Conservation (phyloP, 768 basidiomycete genomes). For the Neoboletus magnificus region DNA sequence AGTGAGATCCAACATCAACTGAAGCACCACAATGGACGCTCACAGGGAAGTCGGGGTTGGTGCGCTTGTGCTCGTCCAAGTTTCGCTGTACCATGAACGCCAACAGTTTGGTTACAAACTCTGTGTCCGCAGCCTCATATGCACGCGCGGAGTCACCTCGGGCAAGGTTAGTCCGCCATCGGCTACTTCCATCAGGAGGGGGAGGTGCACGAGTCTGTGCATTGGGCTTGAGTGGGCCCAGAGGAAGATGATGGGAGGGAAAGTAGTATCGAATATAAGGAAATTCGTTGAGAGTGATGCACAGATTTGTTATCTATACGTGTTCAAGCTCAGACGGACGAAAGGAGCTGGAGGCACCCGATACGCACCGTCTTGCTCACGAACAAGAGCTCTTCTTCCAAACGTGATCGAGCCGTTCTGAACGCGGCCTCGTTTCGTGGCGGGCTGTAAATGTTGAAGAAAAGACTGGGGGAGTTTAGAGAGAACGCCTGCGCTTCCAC, state of each 20-base stretch:
- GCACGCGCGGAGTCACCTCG: slow-evolving; percentile 67
- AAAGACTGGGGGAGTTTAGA: slow-evolving; percentile 68
- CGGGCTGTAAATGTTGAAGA: slow-evolving; percentile 89
- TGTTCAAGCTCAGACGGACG: slow-evolving; percentile 1
- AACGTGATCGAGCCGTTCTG: slow-evolving; percentile 63
- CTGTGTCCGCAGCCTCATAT: slow-evolving; percentile 66
- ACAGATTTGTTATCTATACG: slow-evolving; percentile 77
- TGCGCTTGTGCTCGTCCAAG: slow-evolving; percentile 83
- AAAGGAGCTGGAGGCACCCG: not conserved
- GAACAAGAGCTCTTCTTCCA: slow-evolving; percentile 86
- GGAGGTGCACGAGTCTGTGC: slow-evolving; percentile 62
- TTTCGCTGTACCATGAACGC: slow-evolving; percentile 82
- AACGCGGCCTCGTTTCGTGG: slow-evolving; percentile 68
- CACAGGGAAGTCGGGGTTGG: slow-evolving; percentile 86
- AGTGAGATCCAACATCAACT: slow-evolving; percentile 1
- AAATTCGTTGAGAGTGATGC: slow-evolving; percentile 87
- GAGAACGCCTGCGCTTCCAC: slow-evolving; percentile 86
- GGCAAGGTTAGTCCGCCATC: slow-evolving; percentile 82
- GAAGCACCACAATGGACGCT: slow-evolving; percentile 27
- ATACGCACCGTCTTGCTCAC: slow-evolving; percentile 57
- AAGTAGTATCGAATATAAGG: slow-evolving; percentile 93
- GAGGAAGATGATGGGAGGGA: slow-evolving; percentile 75
- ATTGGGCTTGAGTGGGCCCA: slow-evolving; percentile 77
- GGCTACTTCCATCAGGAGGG: slow-evolving; percentile 56
- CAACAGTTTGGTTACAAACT: slow-evolving; percentile 76